Conservation (phyloP, 1,139 yeast species). For the Nakaseomyces nivariensis region DNA sequence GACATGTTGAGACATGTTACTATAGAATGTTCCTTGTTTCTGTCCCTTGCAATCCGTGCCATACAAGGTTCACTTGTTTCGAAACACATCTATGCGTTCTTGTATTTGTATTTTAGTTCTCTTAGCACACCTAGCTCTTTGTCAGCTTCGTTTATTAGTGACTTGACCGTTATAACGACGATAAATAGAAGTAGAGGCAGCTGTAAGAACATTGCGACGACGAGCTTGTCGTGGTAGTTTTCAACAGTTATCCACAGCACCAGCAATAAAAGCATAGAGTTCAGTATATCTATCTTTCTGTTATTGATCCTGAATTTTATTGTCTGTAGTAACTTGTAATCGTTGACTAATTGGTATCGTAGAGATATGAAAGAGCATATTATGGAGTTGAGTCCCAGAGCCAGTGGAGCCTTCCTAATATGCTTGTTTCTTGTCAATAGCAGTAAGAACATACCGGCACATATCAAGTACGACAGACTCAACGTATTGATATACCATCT, state of each 20-base stretch:
- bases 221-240: constrained; percentile 6
- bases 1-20: not conserved
- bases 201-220: constrained; percentile 12
- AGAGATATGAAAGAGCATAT: constrained; percentile 21
- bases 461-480: constrained; percentile 15
- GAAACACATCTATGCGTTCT: constrained; percentile 16
- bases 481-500: constrained; percentile 14
- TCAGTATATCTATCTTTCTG: constrained; percentile 14
- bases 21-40: no score
- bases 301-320: constrained; percentile 15
- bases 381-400: constrained; percentile 21
- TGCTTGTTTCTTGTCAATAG: constrained; percentile 10
- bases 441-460: constrained; percentile 19
- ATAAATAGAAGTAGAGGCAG: constrained; percentile 21
- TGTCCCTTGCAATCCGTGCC: no score
- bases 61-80: no score
- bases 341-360: constrained; percentile 20
- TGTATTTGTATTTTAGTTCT: constrained; percentile 24
- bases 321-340: constrained; percentile 10
- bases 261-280: constrained; percentile 16
- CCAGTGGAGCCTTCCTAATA: constrained; percentile 3
- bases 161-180: constrained; percentile 14
- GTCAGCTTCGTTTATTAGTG: constrained; percentile 18
- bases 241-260: constrained; percentile 18
- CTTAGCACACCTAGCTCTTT: constrained; percentile 18